These are phyloP conservation scores for Lactarius akahatsu DNA, from an alignment of 768 basidiomycete species.

Conservation along the genomic window DNA sequence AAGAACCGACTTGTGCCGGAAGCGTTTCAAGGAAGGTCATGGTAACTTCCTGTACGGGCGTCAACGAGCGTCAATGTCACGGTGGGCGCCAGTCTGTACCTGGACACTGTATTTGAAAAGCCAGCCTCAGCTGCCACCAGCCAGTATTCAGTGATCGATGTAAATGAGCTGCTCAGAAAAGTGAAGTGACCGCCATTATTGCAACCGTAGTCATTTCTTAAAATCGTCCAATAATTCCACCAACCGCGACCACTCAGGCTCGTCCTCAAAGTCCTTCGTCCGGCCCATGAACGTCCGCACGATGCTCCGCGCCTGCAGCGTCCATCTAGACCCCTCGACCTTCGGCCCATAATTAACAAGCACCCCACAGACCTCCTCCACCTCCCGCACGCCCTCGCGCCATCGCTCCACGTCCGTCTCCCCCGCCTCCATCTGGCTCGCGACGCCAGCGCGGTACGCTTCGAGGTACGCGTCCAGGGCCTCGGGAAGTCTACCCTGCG, in stretches of 20 bases:
- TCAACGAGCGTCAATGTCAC: no score
- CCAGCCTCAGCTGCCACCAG: neutral
- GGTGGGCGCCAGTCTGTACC: neutral
- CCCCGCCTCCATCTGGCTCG: constrained; percentile 58
- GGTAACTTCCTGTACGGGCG: neutral
- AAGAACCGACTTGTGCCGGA: neutral
- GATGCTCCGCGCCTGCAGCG: constrained; percentile 80
- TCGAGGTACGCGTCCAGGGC: constrained; percentile 82
- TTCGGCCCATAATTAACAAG: constrained; percentile 80
- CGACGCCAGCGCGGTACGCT: constrained; percentile 73
- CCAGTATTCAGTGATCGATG: neutral
- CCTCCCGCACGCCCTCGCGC: constrained; percentile 73
- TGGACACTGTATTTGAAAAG: neutral
- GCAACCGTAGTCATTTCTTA: constrained; percentile 37
- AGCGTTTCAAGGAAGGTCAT: neutral
- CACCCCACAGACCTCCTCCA: constrained; percentile 81
- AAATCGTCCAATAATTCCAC: constrained; percentile 65
- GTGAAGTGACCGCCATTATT: no score
- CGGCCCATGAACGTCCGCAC: constrained; percentile 87
- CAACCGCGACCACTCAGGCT: constrained; percentile 77
- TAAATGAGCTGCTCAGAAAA: constrained; percentile 6
- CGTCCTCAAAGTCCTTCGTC: constrained; percentile 84
- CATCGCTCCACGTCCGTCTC: constrained; percentile 69
- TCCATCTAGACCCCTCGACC: constrained; percentile 67
- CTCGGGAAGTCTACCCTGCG: constrained; percentile 70